Evolutionary conservation across 2,329 filamentous ascomycete species (phyloP), one percentile per base, ranked within the genome.

Genomic region (Fonsecaea multimorphosa): DNA sequence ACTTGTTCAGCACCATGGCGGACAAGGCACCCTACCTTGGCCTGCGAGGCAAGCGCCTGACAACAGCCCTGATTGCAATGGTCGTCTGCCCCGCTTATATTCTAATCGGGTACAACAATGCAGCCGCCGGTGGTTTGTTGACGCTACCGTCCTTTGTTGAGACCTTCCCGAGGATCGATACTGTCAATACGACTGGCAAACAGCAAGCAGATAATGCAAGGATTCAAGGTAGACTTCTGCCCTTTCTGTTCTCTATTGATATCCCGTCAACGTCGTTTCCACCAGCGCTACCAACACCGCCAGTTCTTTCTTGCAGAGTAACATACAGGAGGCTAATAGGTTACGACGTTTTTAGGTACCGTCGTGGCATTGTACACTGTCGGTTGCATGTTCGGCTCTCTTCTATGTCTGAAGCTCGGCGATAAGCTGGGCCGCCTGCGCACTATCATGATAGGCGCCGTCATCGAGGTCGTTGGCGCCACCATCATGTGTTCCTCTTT

Each of bases 111-210:
- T 79, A 78, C 68, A 76, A 78, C 65, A 76, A 79, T 60, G 76
- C 90, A 74, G 89, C 92, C 9, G 92, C 91, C 83, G 90, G 89
- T 53, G 88, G 88, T 63, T 87, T 94, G 69, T 80, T 94, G 63
- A 91, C 89, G 2, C 84, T 93, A 72, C 78, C 83, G 22, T 82
- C 83, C 9, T 91, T 91, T 71, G 79, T 87, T 1, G 72, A 76
- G 1, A 76, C 79, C 16, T 88, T 88, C 69, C 86, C 52, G 27
- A 8, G 52, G 16, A 54, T 54, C 12, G 52, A 54, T 16, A 54
- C 52, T n/a, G 52, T 54, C 31, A 31, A 54, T 34, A 54, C 52
- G 27, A 32, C 27, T 2, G 52, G 52, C 12, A 19, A 31, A n/a
- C 52, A 54, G 27, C 27, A 54, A 85, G 0, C 73, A 79, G 38